phyloP scores from a whole-genome alignment of 2,329 filamentous ascomycete species.

The Ophiocordyceps camponoti-leonardi region DNA sequence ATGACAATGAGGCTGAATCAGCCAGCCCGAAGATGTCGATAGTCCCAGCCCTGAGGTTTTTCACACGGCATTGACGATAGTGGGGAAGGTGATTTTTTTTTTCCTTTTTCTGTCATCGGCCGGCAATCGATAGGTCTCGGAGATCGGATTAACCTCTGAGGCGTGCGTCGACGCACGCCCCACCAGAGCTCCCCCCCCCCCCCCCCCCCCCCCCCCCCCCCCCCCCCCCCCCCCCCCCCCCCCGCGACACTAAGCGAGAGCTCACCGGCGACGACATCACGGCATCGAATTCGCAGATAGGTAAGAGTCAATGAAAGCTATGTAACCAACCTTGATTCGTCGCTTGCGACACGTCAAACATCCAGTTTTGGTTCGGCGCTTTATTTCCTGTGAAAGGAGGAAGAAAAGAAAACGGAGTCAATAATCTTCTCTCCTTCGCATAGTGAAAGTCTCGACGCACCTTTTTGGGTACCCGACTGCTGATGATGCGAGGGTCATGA shows the following conservation, averaged over 20 bases:
- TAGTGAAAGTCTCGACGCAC: slow-evolving; percentile 14
- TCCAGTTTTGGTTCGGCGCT: slow-evolving; percentile 45
- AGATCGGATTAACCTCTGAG: neutral
- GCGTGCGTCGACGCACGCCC: too few species aligned
- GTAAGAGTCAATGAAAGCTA: slow-evolving; percentile 1
- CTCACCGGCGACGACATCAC: neutral
- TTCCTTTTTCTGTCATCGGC: neutral
- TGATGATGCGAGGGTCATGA: slow-evolving; percentile 29
- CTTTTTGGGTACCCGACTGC: slow-evolving; percentile 37
- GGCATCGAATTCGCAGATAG: neutral
- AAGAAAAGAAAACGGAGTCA: neutral
- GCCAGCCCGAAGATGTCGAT: too few species aligned
- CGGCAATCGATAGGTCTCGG: neutral
- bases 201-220: too few species aligned
- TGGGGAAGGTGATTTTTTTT: too few species aligned
- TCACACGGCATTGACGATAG: too few species aligned
- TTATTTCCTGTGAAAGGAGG: slow-evolving; percentile 33
- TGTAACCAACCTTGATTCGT: slow-evolving; percentile 38
- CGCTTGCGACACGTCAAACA: slow-evolving; percentile 44
- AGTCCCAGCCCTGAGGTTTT: too few species aligned
- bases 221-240: too few species aligned
- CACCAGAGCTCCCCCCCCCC: too few species aligned
- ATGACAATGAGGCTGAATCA: too few species aligned
- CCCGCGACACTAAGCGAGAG: neutral
- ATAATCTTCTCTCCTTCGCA: neutral